phyloP scores from a whole-genome alignment of 345 rosid species.

The Pistacia vera region DNA sequence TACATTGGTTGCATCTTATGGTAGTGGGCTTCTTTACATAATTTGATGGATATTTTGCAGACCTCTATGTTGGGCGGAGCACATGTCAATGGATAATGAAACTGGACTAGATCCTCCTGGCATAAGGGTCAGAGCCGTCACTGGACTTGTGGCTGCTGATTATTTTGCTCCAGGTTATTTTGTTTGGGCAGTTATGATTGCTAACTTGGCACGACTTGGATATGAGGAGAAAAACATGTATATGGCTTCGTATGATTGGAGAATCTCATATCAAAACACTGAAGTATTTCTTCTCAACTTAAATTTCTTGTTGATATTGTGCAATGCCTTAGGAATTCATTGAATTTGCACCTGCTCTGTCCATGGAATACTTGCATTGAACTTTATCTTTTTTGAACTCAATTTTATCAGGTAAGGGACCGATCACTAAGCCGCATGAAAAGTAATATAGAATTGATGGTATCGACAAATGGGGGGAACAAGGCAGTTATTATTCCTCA shows the following conservation, averaged over 20 bases:
- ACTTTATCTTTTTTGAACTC: conserved; percentile 16
- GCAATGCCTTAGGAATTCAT: conserved; percentile 1
- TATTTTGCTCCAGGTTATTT: conserved; percentile 96
- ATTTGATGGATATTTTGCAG: conserved; percentile 38
- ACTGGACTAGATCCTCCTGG: conserved; percentile 93
- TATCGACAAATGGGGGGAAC: conserved; percentile 74
- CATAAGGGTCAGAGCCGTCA: conserved; percentile 76
- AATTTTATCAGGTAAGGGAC: conserved; percentile 72
- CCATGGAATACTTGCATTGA: conserved; percentile 8
- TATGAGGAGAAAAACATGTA: conserved; percentile 96
- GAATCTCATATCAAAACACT: conserved; percentile 92
- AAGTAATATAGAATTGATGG: conserved; percentile 83
- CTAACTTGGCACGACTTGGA: conserved; percentile 91
- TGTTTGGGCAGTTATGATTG: conserved; percentile 97
- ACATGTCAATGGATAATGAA: conserved; percentile 94
- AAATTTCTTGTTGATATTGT: conserved; percentile 12
- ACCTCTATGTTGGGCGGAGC: conserved; percentile 96
- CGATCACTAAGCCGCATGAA: conserved; percentile 83
- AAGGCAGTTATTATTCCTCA: conserved; percentile 94
- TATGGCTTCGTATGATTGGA: conserved; percentile 99
- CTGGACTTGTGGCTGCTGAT: conserved; percentile 98
- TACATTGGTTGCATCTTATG: conserved; percentile 17
- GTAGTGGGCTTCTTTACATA: conserved; percentile 7
- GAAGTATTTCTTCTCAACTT: conserved; percentile 53
- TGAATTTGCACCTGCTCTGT: neutral